A percentile compares a stretch with the other conserved stretches of the same genome.
Conservation (phyloP, 2,329 filamentous ascomycete species). For the Decorospora gaudefroyi region DNA sequence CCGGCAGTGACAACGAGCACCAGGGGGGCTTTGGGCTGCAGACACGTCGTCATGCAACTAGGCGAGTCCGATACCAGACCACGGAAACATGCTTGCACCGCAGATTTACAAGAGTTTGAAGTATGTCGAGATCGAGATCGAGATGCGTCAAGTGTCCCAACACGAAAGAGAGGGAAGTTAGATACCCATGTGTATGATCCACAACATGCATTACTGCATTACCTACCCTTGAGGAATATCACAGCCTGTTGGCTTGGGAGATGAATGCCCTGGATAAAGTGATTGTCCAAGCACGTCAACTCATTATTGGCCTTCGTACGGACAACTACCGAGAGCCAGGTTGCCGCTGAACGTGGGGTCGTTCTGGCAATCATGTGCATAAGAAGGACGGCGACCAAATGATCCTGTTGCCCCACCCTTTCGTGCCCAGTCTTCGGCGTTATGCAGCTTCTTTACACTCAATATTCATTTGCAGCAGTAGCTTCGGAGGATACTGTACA, state of each 20-base stretch:
- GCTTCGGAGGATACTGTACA: slow-evolving; percentile 25
- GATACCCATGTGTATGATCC: slow-evolving; percentile 15
- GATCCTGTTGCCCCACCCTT: slow-evolving; percentile 14
- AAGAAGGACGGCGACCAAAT: slow-evolving; percentile 11
- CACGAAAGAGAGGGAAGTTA: slow-evolving; percentile 7
- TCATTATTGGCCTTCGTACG: slow-evolving; percentile 4
- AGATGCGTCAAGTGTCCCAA: slow-evolving; percentile 18
- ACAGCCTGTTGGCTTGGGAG: slow-evolving; percentile 2
- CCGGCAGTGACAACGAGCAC: no score
- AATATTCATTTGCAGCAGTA: slow-evolving; percentile 29
- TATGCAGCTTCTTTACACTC: slow-evolving; percentile 19
- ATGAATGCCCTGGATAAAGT: slow-evolving; percentile 16
- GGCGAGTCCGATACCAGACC: no score
- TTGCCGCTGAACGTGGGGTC: slow-evolving; percentile 14
- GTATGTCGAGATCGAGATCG: no score
- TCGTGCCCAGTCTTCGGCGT: slow-evolving; percentile 7
- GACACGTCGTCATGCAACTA: no score
- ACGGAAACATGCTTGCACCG: no score
- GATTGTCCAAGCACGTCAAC: slow-evolving; percentile 17
- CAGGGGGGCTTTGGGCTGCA: no score
- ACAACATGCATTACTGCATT: slow-evolving; percentile 14
- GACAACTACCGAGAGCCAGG: slow-evolving; percentile 16
- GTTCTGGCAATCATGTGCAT: slow-evolving; percentile 14
- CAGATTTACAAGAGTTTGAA: no score
- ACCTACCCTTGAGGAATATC: slow-evolving; percentile 8